Evolutionary conservation across 805 yeast genomes (phyloP), one percentile per base, ranked within the genome.

Genomic region (Candida qinlingensis): DNA sequence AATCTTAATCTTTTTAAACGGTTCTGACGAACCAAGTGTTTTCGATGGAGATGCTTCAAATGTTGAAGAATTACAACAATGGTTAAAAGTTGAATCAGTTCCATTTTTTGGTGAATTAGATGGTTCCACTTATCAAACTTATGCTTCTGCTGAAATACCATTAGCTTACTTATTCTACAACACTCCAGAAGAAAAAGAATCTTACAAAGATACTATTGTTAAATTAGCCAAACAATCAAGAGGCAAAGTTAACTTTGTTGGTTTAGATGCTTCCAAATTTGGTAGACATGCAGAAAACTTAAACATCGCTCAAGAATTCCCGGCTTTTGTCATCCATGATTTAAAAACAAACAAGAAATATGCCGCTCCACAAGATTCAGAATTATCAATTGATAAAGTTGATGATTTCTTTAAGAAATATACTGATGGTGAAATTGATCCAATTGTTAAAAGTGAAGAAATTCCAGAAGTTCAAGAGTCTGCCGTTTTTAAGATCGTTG

Each of bases 321-420:
- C 99, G 67, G 80, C 92, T 51, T 84, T 94, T 65, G 96, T 82
- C 44, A 85, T 92, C 57, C 97, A 92, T 70, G 87, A 89, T 62
- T 62, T 80, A 49, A 68, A 58, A 19, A 62, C 70, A 41, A 87
- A 89, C 74, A 73, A 76, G 66, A 94, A 92, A 75, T 92, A 77
- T 65, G 91, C 91, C 65, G 72, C 83, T 58, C 69, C 79, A 56
- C 97, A 91, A 73, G 70, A 70, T 39, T 51, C 57, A 25, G 70
- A 68, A 35, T 66, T 86, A 52, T 71, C 81, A 43, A 74, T 72
- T 53, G 69, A 75, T 45, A 77, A 75, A 19, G 76, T 91, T 55
- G 69, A 73, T 45, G 66, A 77, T 52, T 87, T 87, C 62, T 80
- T 94, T 52, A 73, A 74, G 47, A 75, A 79, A 49, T 89, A 73